phyloP scores from a whole-genome alignment of 257 asterid species.

The Salvia rosmarinus region DNA sequence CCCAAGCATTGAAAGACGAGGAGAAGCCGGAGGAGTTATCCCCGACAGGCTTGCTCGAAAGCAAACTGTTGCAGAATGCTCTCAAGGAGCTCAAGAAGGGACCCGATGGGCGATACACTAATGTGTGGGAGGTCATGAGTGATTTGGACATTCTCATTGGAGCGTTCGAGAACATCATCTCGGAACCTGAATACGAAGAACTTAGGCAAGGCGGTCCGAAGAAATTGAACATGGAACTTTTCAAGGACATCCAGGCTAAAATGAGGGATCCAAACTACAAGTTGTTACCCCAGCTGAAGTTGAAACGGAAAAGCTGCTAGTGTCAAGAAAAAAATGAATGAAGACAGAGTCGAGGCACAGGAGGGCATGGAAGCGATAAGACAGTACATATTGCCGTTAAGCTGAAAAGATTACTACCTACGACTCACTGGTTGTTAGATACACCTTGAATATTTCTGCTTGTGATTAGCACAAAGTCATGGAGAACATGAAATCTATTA shows the following conservation, averaged over 20 bases:
- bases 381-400: conserved; percentile 8
- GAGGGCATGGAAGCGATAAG: conserved; percentile 75
- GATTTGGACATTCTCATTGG: conserved; percentile 83
- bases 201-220: conserved; percentile 90
- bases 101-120: conserved; percentile 83
- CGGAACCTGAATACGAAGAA: conserved; percentile 92
- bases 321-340: conserved; percentile 79
- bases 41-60: conserved; percentile 86
- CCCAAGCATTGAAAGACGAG: conserved; percentile 79
- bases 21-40: conserved; percentile 80
- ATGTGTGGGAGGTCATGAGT: conserved; percentile 98
- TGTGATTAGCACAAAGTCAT: conserved; percentile 12
- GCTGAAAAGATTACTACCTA: neutral
- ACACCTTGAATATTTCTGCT: neutral
- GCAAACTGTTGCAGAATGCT: conserved; percentile 84
- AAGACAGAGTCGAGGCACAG: conserved; percentile 83
- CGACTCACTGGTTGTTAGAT: conserved; percentile 9
- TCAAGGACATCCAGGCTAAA: conserved; percentile 86
- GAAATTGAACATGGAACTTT: conserved; percentile 75
- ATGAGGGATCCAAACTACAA: conserved; percentile 93
- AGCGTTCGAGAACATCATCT: conserved; percentile 86
- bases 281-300: conserved; percentile 80
- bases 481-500: neutral
- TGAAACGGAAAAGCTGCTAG: conserved; percentile 86
- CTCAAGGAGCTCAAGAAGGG: conserved; percentile 87